phyloP scores from a whole-genome alignment of 2,329 filamentous ascomycete genomes.

The Ophioceras dolichostomum region DNA sequence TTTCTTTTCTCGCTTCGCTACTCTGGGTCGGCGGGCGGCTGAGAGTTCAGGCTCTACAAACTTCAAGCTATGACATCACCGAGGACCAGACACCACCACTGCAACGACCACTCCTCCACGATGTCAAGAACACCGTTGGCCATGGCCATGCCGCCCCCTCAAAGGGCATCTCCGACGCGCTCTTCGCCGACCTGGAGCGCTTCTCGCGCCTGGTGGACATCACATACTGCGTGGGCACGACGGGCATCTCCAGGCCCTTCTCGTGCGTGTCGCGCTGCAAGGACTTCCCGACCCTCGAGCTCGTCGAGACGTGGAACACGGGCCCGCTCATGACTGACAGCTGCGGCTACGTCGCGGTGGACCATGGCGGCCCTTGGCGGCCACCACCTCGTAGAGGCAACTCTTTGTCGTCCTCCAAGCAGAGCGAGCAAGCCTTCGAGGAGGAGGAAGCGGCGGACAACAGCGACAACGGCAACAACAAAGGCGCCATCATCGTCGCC shows the following conservation, averaged over 20 bases:
- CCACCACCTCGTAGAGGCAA: no score
- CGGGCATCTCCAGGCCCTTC: constrained; percentile 75
- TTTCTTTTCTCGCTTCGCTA: no score
- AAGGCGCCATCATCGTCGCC: constrained; percentile 58
- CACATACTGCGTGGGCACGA: constrained; percentile 79
- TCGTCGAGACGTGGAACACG: constrained; percentile 83
- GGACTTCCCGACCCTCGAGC: constrained; percentile 69
- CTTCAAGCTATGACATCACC: constrained; percentile 1
- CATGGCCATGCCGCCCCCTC: background rate
- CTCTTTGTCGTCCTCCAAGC: no score
- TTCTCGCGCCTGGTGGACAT: constrained; percentile 88
- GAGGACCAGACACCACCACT: background rate
- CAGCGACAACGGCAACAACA: constrained; percentile 7
- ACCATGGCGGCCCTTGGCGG: constrained; percentile 53
- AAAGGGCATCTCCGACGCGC: constrained; percentile 35
- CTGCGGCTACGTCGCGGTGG: constrained; percentile 88
- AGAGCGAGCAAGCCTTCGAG: no score
- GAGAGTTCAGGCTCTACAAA: background rate
- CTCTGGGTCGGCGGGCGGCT: background rate
- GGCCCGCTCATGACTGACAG: constrained; percentile 78
- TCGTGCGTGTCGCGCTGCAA: constrained; percentile 71
- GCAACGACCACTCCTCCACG: background rate
- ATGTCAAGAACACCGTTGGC: background rate
- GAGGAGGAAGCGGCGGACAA: constrained; percentile 3
- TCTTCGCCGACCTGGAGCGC: constrained; percentile 79